These are phyloP conservation scores for Metrosideros polymorpha DNA, from an alignment of 441 rosid genomes.

Conservation along the genomic window DNA sequence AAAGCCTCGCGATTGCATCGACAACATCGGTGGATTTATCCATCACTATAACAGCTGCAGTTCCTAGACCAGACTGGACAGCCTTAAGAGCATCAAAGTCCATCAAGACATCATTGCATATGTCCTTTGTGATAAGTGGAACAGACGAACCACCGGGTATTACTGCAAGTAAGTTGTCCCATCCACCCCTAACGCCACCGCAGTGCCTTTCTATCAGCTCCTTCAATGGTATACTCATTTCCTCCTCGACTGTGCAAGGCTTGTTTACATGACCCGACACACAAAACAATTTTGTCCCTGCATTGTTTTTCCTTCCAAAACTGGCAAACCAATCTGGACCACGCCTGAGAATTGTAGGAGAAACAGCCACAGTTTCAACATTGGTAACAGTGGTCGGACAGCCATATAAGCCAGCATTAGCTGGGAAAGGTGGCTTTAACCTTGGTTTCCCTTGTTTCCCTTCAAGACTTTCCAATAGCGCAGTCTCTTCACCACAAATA, in stretches of 20 bases:
- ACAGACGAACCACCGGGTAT: slow-evolving; percentile 98
- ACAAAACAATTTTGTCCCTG: slow-evolving; percentile 88
- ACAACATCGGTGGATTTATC: slow-evolving; percentile 98
- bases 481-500: slow-evolving; percentile 98
- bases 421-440: slow-evolving; percentile 99
- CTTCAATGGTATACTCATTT: slow-evolving; percentile 94
- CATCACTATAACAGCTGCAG: slow-evolving; percentile 99
- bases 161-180: slow-evolving; percentile 94
- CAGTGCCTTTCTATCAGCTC: slow-evolving; percentile 94
- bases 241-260: slow-evolving; percentile 98
- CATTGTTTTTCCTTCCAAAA: slow-evolving; percentile 92
- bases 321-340: slow-evolving; percentile 99
- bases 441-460: slow-evolving; percentile 99
- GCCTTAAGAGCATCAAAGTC: slow-evolving; percentile 98
- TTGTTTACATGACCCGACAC: slow-evolving; percentile 94
- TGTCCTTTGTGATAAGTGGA: slow-evolving; percentile 76
- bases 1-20: slow-evolving; percentile 97
- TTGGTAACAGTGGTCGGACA: slow-evolving; percentile 97
- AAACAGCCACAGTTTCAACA: slow-evolving; percentile 96
- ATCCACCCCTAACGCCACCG: slow-evolving; percentile 96
- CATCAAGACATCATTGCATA: slow-evolving; percentile 93
- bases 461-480: slow-evolving; percentile 97
- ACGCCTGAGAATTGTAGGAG: slow-evolving; percentile 92
- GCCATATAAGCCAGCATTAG: slow-evolving; percentile 95
- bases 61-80: slow-evolving; percentile 87